Conservation (phyloP, 2,329 filamentous ascomycete species). For the Diatrype stigma region DNA sequence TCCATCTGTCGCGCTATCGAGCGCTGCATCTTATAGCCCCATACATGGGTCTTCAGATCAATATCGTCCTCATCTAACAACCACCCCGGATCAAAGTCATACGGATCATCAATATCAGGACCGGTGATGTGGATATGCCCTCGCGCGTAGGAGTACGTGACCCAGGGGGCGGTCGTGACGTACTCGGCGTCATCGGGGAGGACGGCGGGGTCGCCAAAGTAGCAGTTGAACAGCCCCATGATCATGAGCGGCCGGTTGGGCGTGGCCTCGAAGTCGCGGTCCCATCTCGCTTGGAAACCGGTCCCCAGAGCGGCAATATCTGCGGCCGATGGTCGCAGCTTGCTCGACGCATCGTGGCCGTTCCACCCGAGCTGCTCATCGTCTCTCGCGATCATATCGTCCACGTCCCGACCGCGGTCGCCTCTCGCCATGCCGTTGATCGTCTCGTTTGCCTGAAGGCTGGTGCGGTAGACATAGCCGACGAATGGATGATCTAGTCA, state of each 20-base stretch:
- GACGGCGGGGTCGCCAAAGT: slow-evolving; percentile 15
- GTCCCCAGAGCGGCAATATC: neutral
- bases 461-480: no score
- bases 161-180: slow-evolving; percentile 46
- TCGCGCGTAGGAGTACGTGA: slow-evolving; percentile 56
- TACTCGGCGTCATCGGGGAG: slow-evolving; percentile 37
- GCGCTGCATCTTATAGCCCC: slow-evolving; percentile 62
- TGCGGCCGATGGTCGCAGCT: neutral
- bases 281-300: slow-evolving; percentile 38
- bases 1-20: slow-evolving; percentile 55
- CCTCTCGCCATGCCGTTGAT: no score
- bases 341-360: neutral
- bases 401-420: no score
- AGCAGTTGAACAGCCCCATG: slow-evolving; percentile 34
- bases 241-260: slow-evolving; percentile 41
- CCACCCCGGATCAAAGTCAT: slow-evolving; percentile 56
- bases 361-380: neutral
- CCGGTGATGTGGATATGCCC: slow-evolving; percentile 57
- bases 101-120: slow-evolving; percentile 32
- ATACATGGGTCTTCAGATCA: slow-evolving; percentile 56
- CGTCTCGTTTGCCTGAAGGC: no score
- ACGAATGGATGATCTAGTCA: no score
- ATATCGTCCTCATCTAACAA: slow-evolving; percentile 43
- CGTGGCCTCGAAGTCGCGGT: slow-evolving; percentile 39
- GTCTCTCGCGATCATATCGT: neutral